Evolutionary conservation across 2,329 filamentous ascomycete genomes (phyloP), one percentile per base, ranked within the genome.

Genomic region (Fusarium citri): DNA sequence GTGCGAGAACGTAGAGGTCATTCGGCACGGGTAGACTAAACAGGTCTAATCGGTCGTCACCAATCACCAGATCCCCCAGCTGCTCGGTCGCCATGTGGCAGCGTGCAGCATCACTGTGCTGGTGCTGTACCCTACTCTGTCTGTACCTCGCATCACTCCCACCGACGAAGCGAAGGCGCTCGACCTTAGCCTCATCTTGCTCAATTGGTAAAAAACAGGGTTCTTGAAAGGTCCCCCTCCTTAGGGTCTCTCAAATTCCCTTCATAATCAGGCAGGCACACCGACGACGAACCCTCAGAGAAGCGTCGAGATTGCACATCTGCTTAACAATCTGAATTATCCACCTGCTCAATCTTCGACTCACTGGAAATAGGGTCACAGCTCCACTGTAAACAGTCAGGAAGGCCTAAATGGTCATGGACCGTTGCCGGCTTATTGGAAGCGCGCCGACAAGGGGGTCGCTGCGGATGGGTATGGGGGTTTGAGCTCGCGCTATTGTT

Each of bases 311-410:
- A 64, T 65, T 69, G 56, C 45, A 48, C 46, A 54, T 64, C 37
- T 71, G 66, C 68, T 74, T 69, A 72, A 74, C 68, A 75, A 74
- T 72, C 66, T 74, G 66, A 72, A 72, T 65, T 74, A 74, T 72
- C 66, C 69, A 68, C 57, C 26, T 62, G 40, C 51, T 46, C 57
- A 61, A 50, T 42, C 48, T 64, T 55, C 49, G 42, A 67, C 55
- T 63, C 57, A 49, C 55, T 72, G 62, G 58, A 72, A 71, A 72
- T 72, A 74, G 72, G 68, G 59, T 64, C 68, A 66, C 34, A 43
- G 69, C 68, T 72, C 72, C 72, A 72, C 71, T 51, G 50, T 68
- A 59, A 59, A 61, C 42, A 62, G 49, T 59, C 64, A 63, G 54
- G 63, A 68, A 71, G 70, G 66, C 58, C 59, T 64, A 68, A 61